A percentile compares a stretch with the other conserved stretches of the same genome.
Conservation (phyloP, 768 basidiomycete genomes). For the Cubamyces sp. region DNA sequence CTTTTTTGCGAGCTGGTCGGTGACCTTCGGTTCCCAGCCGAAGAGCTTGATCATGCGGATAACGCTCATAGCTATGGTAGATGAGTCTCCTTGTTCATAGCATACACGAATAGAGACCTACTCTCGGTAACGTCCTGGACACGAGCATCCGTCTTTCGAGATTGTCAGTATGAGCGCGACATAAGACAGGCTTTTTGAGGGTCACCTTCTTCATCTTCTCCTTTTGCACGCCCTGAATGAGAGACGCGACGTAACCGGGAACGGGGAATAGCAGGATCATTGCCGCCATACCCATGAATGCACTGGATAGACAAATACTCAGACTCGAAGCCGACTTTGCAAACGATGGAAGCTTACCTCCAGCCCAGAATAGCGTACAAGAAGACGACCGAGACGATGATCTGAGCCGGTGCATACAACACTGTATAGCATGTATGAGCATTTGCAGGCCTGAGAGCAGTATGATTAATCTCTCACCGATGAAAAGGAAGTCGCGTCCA, state of each 20-base stretch:
- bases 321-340: neutral
- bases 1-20: constrained; percentile 53
- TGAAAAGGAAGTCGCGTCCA: constrained; percentile 34
- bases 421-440: constrained; percentile 11
- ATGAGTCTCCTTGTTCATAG: constrained; percentile 1
- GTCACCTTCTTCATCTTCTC: constrained; percentile 47
- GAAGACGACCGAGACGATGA: constrained; percentile 44
- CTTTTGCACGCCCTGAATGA: constrained; percentile 40
- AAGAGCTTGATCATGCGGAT: constrained; percentile 56
- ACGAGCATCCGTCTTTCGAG: constrained; percentile 46
- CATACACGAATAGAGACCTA: constrained; percentile 13
- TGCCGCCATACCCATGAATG: constrained; percentile 48
- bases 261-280: constrained; percentile 46
- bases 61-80: constrained; percentile 36
- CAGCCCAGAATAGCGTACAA: constrained; percentile 52
- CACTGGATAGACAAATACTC: constrained; percentile 19
- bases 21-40: constrained; percentile 51
- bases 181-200: neutral
- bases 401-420: constrained; percentile 45
- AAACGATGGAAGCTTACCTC: constrained; percentile 37
- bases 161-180: neutral
- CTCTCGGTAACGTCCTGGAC: constrained; percentile 49
- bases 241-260: constrained; percentile 46
- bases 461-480: constrained; percentile 8
- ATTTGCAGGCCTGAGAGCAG: neutral